A percentile compares a stretch with the other conserved stretches of the same genome.
Conservation (phyloP, 805 yeast genomes). For the Kluyveromyces wickerhamii region DNA sequence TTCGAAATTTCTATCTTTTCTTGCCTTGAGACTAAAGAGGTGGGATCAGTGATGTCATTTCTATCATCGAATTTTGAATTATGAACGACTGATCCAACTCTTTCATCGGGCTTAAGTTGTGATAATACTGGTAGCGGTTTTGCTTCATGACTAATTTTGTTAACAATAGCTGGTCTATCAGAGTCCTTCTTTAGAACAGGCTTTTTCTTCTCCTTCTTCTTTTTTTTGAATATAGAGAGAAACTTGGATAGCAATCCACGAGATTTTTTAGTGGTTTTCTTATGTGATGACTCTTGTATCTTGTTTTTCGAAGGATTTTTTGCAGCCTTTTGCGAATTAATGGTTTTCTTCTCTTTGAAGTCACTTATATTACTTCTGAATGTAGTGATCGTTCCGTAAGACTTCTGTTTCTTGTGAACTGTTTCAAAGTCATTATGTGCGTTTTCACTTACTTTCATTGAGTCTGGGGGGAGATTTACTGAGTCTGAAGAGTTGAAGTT, state of each 20-base stretch:
- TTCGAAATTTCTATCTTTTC: too few species aligned
- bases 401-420: slow-evolving; percentile 15
- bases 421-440: neutral
- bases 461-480: too few species aligned
- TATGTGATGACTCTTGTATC: neutral
- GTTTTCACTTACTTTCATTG: too few species aligned
- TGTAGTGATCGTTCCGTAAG: slow-evolving; percentile 27
- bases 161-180: too few species aligned
- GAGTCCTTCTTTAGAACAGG: neutral
- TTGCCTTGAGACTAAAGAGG: too few species aligned
- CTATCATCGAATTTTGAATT: too few species aligned
- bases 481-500: slow-evolving; percentile 7
- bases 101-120: neutral
- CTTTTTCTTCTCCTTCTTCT: neutral
- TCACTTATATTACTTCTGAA: slow-evolving; percentile 26
- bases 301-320: neutral
- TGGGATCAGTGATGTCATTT: too few species aligned
- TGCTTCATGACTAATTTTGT: too few species aligned
- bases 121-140: slow-evolving; percentile 1
- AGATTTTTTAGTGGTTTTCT: neutral
- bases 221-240: neutral
- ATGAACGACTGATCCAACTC: slow-evolving; percentile 1
- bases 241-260: neutral
- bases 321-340: slow-evolving; percentile 2
- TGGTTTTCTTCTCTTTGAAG: slow-evolving; percentile 10